Base-by-base conservation (phyloP, 306 rosid genomes). In the Vigna reflexopilosa region DNA sequence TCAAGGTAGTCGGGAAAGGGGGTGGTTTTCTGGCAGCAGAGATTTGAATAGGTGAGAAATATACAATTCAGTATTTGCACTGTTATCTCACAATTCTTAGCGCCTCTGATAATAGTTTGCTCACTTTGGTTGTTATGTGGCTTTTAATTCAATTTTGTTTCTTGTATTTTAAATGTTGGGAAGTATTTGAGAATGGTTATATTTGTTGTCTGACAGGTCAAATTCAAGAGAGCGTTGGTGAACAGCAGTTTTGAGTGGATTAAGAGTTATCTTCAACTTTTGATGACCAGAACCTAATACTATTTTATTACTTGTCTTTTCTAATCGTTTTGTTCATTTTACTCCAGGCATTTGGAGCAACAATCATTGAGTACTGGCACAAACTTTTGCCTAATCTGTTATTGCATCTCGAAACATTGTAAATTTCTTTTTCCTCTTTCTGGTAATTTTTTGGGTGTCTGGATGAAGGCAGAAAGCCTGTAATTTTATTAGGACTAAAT, bases 1-100 rank as follows among this genome's bases (percentile, higher is more conserved):
- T 72, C 90, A 83, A 42, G 89, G 93, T 85, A 85, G 87, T 86
- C 86, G 86, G 91, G 97, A 92, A 30, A 80, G 90, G 80, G 94
- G 97, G 83, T 91, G 94, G 72, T 91, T 93, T 87, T 70, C 90
- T 51, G 83, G 89, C 76, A 85, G 63, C 94, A 86, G 98, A 84
- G 94, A 85, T 76, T 51, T 72, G 62, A 84, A 87, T 86, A 91
- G 97, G 99, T 96, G 69, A 77, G 91, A 56, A 56, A 56, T 83
- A 47, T 32, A 32, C 75, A 17, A 66, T 55, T 73, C 47, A 62
- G 7, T 50, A 30, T 61, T 61, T 16, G 6, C 19, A 12, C 9
- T 70, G 51, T 72, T 65, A 54, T 72, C 67, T 57, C 8, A 22
- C 3, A 58, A 58, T 52, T 28, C 58, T 69, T 24, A 62, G 34